Evolutionary conservation across 345 rosid species (phyloP).

Genomic region (Lepidium didymum): DNA sequence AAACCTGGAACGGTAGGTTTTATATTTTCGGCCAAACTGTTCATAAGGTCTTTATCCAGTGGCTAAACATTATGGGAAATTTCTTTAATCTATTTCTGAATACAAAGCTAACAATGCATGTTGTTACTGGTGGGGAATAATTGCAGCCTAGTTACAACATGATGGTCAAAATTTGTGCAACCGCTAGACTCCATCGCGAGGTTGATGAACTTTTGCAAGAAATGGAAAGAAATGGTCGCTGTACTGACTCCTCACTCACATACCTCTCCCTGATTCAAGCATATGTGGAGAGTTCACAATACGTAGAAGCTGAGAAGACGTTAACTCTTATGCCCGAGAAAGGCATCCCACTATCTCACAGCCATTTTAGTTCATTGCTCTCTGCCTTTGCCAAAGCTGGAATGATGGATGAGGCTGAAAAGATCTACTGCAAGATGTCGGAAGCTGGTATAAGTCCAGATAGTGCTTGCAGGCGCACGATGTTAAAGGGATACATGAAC

Average conservation of each 20-base stretch:
- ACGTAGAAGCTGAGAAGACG: constrained; percentile 52
- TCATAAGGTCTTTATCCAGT: neutral
- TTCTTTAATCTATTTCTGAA: neutral
- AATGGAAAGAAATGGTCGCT: constrained; percentile 50
- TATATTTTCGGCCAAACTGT: neutral
- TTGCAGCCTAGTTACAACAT: constrained; percentile 74
- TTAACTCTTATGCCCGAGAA: constrained; percentile 43
- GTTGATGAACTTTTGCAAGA: constrained; percentile 45
- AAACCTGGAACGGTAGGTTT: constrained; percentile 61
- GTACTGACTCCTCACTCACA: constrained; percentile 43
- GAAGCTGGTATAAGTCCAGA: constrained; percentile 43
- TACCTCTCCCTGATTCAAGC: constrained; percentile 55
- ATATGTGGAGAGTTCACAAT: constrained; percentile 45
- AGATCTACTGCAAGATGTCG: constrained; percentile 39
- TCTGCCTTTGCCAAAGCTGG: constrained; percentile 51
- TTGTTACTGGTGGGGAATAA: neutral
- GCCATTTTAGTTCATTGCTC: constrained; percentile 51
- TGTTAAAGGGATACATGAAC: constrained; percentile 60
- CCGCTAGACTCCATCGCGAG: constrained; percentile 37
- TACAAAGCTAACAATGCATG: neutral
- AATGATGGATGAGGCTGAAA: constrained; percentile 50
- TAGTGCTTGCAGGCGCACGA: constrained; percentile 39
- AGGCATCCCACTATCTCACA: constrained; percentile 40
- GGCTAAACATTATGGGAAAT: neutral
- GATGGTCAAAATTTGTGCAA: constrained; percentile 47